phyloP scores from a whole-genome alignment of 495 filamentous ascomycete species.

The Margaritispora aquatica region DNA sequence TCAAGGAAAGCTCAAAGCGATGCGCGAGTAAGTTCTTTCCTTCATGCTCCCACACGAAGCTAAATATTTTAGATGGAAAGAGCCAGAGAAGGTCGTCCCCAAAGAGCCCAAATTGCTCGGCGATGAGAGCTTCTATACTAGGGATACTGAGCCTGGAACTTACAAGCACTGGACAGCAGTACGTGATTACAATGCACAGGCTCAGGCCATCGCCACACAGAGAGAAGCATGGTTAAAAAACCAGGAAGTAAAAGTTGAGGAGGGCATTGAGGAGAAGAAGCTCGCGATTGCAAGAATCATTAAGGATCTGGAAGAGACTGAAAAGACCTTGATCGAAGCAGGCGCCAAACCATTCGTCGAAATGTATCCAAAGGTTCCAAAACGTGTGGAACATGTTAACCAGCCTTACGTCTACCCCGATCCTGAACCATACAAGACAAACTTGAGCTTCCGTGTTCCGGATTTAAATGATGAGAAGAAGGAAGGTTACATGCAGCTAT shows the following conservation, averaged over 20 bases:
- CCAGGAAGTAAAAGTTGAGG: neutral
- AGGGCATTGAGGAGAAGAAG: conserved; percentile 44
- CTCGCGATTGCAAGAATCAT: conserved; percentile 41
- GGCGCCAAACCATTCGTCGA: conserved; percentile 61
- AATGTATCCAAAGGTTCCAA: conserved; percentile 47
- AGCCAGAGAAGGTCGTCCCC: conserved; percentile 5
- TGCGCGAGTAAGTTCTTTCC: conserved; percentile 27
- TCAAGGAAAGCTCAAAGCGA: conserved; percentile 36
- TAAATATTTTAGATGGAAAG: conserved; percentile 28
- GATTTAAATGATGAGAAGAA: conserved; percentile 45
- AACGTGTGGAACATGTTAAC: neutral
- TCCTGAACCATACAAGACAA: conserved; percentile 35
- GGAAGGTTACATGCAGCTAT: conserved; percentile 53
- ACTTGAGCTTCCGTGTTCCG: conserved; percentile 41
- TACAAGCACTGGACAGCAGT: conserved; percentile 41
- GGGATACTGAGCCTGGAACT: conserved; percentile 34
- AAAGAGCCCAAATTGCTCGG: conserved; percentile 22
- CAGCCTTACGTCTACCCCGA: conserved; percentile 1
- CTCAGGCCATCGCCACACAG: conserved; percentile 22
- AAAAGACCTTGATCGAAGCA: conserved; percentile 41
- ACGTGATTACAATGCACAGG: conserved; percentile 5
- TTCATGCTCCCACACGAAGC: neutral
- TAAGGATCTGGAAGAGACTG: conserved; percentile 44
- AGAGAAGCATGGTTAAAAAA: conserved; percentile 27
- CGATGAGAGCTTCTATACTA: conserved; percentile 36